Evolutionary conservation across 2,329 filamentous ascomycete species (phyloP), one percentile per base, ranked within the genome.

Genomic region (Hawksworthiomyces lignivorus): DNA sequence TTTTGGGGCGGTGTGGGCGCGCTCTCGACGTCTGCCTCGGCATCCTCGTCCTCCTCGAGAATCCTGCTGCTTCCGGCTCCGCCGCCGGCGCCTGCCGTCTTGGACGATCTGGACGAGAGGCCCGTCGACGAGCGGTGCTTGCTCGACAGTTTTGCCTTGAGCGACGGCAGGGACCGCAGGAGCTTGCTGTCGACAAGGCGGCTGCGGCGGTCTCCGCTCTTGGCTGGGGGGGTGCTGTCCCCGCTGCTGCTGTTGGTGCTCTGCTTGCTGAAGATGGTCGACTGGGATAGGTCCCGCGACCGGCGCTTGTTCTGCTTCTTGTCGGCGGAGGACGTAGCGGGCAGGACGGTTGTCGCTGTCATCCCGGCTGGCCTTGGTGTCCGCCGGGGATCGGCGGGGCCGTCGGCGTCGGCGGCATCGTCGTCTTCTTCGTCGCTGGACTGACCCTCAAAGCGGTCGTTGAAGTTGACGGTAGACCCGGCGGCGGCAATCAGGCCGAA

Each of bases 401-500:
- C 43, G 8, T 28, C 36, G 11, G n/a, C 24, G 26, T 50, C 46
- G 22, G 50, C 48, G 30, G 56, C 46, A 28, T 63, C 62, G 4
- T 60, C 62, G 15, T 71, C 70, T 24, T 90, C 85, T 50, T 88
- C 88, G 52, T 90, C 87, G 52, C 86, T 92, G 30, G 84, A 88
- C 50, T 84, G 71, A 37, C 67, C 83, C 55, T 88, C 84, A 60
- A 92, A 90, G 28, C 84, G 77, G 45, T 84, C 75, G 60, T 86
- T 82, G 56, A 94, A 88, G 62, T 94, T 84, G 39, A 84, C 81
- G 45, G 79, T 80, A 22, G 87, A 89, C 7, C 88, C 87, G 28
- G 87, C 87, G 14, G 87, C 87, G 7, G 89, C 86, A 51, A 97
- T 89, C 64, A 97, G 77, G 41, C 87, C 88, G 60, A 96, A 94